Base-by-base conservation (phyloP, 2,329 filamentous ascomycete genomes). In the Sporothrix brasiliensis region DNA sequence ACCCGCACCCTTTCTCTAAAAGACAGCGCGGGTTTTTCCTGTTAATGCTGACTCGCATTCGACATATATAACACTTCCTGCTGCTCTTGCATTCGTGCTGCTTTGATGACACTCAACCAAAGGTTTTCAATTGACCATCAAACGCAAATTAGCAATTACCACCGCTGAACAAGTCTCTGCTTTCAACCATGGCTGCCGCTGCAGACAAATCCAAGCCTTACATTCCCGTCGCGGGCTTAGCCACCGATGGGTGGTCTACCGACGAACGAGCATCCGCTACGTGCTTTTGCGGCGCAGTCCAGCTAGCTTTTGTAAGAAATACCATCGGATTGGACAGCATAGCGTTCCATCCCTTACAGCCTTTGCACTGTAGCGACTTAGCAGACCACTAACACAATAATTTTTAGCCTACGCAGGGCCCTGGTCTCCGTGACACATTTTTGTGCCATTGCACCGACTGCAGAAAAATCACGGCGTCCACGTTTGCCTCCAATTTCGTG, bases 391-490 rank as follows among this genome's bases (percentile, higher is more conserved):
- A 49, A 49, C 44, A 6, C 16, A 16, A 14, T 6, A 4, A 5
- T 16, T 5, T 13, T 21, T 85, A 82, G 67, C 83, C 85, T 1
- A 83, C 79, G 21, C 73, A 82, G 72, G 81, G 77, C 0, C 80
- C 81, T 0, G 83, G 81, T 11, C 76, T 88, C 0, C 72, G 85
- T 21, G 77, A 79, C 71, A 83, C 80, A 5, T 88, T 89, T 75
- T 74, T 89, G 74, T 90, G 87, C 78, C 81, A 89, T 79, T 90
- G 87, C 76, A 76, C 79, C 47, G 87, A 90, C 78, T 89, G 87
- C 77, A 86, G 81, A 75, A 90, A 90, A 74, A 81, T 90, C 72
- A 89, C 86, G 0, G 86, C 87, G 0, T 87, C 86, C 0, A 87
- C 88, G 84, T 88, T 87, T 77, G 84, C 86, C 2, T 84, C 85